These are phyloP conservation scores for Lantana camara DNA, from an alignment of 257 asterid genomes.

Conservation along the genomic window DNA sequence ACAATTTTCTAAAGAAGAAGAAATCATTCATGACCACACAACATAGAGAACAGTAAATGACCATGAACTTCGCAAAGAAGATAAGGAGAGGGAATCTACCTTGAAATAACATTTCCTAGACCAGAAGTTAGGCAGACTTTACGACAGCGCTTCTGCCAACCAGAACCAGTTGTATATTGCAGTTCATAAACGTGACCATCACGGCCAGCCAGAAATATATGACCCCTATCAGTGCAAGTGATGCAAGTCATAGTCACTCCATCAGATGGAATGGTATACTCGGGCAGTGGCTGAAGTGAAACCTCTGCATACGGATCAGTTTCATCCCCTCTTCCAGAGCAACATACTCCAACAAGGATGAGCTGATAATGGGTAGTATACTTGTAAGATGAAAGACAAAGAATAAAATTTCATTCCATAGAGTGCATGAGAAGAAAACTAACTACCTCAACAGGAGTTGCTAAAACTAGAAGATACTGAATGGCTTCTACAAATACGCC, in stretches of 20 bases:
- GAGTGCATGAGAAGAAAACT: no score
- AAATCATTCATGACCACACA: conserved; percentile 9
- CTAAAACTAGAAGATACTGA: conserved; percentile 84
- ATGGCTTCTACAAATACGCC: conserved; percentile 94
- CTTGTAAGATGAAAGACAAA: conserved; percentile 22
- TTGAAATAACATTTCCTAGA: conserved; percentile 82
- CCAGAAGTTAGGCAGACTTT: conserved; percentile 92
- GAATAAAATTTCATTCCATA: background rate
- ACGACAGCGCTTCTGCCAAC: conserved; percentile 93
- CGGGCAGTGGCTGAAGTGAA: conserved; percentile 86
- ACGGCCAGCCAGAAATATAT: conserved; percentile 90
- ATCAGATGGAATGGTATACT: conserved; percentile 88
- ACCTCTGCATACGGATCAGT: conserved; percentile 91
- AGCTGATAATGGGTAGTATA: conserved; percentile 56
- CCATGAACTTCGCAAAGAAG: conserved; percentile 13
- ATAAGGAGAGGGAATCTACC: conserved; percentile 44
- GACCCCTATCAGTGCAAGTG: conserved; percentile 81
- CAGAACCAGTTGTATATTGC: conserved; percentile 91
- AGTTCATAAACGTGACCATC: conserved; percentile 94
- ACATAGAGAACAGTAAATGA: conserved; percentile 5
- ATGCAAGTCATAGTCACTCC: conserved; percentile 99
- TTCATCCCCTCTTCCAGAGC: conserved; percentile 86
- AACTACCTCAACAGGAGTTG: conserved; percentile 95
- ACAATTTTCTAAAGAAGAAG: conserved; percentile 20
- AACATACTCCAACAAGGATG: conserved; percentile 93